These are phyloP conservation scores for Berberis vulgaris DNA, from an alignment of 164 flowering plant genomes.

Conservation along the genomic window DNA sequence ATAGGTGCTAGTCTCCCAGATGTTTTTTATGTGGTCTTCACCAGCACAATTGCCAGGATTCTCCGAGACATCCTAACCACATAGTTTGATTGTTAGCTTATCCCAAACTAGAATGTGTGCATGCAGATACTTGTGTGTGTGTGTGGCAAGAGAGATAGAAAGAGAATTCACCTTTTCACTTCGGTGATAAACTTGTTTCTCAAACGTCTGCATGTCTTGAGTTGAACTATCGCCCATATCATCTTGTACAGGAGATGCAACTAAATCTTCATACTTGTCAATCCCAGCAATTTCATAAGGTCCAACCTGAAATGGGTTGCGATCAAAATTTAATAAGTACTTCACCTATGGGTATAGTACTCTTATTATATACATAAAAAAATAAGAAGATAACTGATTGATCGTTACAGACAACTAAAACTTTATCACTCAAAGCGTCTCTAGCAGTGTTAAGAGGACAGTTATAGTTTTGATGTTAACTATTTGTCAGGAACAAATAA, in stretches of 20 bases:
- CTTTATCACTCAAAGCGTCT: no score
- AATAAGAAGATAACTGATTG: no score
- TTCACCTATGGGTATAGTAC: background rate
- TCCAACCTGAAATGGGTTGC: conserved; percentile 45
- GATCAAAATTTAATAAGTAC: background rate
- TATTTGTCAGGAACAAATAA: no score
- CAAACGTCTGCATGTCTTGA: conserved; percentile 21
- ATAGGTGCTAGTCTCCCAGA: conserved; percentile 22
- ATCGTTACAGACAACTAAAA: no score
- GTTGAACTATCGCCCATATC: conserved; percentile 23
- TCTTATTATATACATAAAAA: no score
- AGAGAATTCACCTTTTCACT: conserved; percentile 29
- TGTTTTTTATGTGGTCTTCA: conserved; percentile 19
- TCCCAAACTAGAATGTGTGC: background rate
- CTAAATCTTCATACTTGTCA: conserved; percentile 43
- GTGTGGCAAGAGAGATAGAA: conserved; percentile 10
- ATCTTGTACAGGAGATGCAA: conserved; percentile 27
- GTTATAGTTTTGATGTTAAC: no score
- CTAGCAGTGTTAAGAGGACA: no score
- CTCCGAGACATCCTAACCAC: conserved; percentile 12
- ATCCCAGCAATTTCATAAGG: conserved; percentile 58
- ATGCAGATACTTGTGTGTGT: background rate
- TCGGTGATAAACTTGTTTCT: conserved; percentile 18
- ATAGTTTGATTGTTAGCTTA: background rate
- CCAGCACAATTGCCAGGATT: conserved; percentile 14